Percentiles rank a stretch among this genome's conserved stretches.
Evolutionary conservation across 345 rosid species (phyloP).

Genomic region (Arabis hirsuta): DNA sequence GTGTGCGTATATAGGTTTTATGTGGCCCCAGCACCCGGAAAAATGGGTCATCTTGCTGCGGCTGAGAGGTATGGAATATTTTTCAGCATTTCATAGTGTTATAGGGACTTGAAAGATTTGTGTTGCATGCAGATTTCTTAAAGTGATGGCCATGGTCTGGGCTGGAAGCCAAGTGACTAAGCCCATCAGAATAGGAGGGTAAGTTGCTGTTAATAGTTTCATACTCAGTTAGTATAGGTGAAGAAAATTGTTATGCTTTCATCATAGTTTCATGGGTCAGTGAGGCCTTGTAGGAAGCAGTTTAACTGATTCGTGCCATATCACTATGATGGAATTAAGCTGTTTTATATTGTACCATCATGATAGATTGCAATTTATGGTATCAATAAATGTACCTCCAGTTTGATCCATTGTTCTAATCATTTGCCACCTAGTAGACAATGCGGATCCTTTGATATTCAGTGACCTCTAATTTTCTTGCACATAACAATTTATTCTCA

Average conservation of each 20-base stretch:
- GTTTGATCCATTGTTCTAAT: background rate
- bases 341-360: background rate
- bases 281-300: conserved; percentile 14
- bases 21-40: conserved; percentile 83
- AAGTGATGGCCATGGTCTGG: conserved; percentile 98
- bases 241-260: background rate
- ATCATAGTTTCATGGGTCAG: conserved; percentile 17
- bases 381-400: background rate
- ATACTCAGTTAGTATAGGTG: background rate
- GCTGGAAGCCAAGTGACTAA: conserved; percentile 97
- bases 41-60: conserved; percentile 80
- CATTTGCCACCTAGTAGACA: too few relatives aligned
- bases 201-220: conserved; percentile 43
- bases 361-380: background rate
- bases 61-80: conserved; percentile 62
- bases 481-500: too few relatives aligned
- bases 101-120: conserved; percentile 23
- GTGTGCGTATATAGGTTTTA: conserved; percentile 59
- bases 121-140: conserved; percentile 67
- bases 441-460: too few relatives aligned
- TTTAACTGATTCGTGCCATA: background rate
- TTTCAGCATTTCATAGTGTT: conserved; percentile 21
- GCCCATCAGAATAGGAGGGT: conserved; percentile 89
- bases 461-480: too few relatives aligned
- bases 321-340: conserved; percentile 8